Conservation (phyloP, 805 yeast genomes). For the Saccharomycopsis capsularis region DNA sequence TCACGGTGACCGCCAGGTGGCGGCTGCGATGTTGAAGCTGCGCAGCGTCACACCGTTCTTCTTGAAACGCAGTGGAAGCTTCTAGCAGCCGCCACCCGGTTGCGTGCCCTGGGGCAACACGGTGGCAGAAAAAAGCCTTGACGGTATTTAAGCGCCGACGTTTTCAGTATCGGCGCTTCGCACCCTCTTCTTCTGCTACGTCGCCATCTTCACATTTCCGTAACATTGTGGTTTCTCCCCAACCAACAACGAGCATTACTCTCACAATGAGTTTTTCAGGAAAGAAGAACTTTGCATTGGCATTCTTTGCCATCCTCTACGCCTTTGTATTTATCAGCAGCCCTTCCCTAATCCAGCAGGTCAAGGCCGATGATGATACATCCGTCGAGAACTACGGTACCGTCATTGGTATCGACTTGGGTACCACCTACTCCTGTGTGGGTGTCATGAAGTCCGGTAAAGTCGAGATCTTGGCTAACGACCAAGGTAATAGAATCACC, state of each 20-base stretch:
- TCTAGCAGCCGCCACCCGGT: not conserved
- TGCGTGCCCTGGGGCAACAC: not conserved
- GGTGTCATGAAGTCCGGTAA: constrained; percentile 80
- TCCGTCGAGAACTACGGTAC: constrained; percentile 45
- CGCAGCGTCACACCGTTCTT: too few relatives aligned
- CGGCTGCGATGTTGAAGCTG: too few relatives aligned
- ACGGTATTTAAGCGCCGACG: not conserved
- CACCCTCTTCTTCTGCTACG: not conserved
- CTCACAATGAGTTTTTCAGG: not conserved
- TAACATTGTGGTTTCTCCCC: not conserved
- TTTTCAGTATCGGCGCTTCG: not conserved
- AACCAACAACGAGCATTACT: not conserved
- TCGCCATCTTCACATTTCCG: too few relatives aligned
- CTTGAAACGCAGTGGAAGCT: too few relatives aligned
- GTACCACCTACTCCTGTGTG: constrained; percentile 96
- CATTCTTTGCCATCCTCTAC: constrained; percentile 19
- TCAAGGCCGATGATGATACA: constrained; percentile 21
- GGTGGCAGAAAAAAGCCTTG: not conserved
- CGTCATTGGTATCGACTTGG: constrained; percentile 92
- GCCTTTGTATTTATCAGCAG: constrained; percentile 18
- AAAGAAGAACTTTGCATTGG: constrained; percentile 14
- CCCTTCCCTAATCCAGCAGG: constrained; percentile 11
- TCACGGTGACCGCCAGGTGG: too few relatives aligned
- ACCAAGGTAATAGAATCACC: constrained; percentile 95
- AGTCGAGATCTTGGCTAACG: constrained; percentile 90